Base-by-base conservation (phyloP, 352 stramenopile species). In the Phytophthora capsici region DNA sequence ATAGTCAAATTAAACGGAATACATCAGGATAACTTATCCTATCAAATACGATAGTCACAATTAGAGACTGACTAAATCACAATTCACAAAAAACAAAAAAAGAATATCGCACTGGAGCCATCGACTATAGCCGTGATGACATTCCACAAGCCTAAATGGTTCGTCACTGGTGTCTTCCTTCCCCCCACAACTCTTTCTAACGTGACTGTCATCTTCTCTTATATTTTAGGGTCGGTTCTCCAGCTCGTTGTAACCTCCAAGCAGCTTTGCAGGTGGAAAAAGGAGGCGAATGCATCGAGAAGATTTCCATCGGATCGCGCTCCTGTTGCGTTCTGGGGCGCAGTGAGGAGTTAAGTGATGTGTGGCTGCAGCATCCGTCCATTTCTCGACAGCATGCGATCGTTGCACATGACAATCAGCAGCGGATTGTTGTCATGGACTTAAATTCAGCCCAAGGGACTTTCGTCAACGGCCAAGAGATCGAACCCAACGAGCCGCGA, bases 381-480 rank as follows among this genome's bases (percentile, higher is more conserved):
- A 86, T 94, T 63, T 96, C 87, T 6, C 77, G 90, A 10, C 78
- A 91, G 51, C 90, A 97, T 66, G 89, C 86, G 6, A 73, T 80
- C 8, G 55, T 97, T 37, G 77, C 89, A 22, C 86, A 96, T 57
- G 69, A 89, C 50, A 74, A 82, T 25, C 50, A 86, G 6, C 79
- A 75, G 3, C 53, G 66, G 1, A 36, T 97, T 0, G 78, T 66
- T 19, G 58, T 95, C 12, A 65, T 94, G 58, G 90, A 96, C 64
- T 73, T 96, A 17, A 77, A 74, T 6, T 96, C 88, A 3, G 84
- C 80, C n/a, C 89, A 97, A 59, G 90, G 89, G 40, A 93, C 89
- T 36, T 94, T 92, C 28, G 57, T 96, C 36, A 93, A 96, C 57
- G 84, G 64, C 40, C 46, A 80, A 36, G 80, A 89, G 57, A 81